Conservation (phyloP, 176 grass and related monocot genomes). For the bread wheat (Triticum aestivum) region DNA sequence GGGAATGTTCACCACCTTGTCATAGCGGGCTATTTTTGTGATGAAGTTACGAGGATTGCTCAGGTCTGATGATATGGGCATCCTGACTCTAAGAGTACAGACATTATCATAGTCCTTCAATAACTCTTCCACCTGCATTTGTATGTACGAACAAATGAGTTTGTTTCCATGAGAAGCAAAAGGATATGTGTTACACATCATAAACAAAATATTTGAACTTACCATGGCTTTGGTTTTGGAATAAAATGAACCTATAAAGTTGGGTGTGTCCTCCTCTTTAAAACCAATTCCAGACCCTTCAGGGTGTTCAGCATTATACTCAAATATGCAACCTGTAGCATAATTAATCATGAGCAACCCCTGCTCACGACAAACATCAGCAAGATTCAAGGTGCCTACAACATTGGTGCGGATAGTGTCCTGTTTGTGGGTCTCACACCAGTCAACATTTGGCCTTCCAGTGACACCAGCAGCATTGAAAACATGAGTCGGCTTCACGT, state of each 20-base stretch:
- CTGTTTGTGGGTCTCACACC: not conserved
- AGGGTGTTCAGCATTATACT: not conserved
- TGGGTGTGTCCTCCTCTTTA: not conserved
- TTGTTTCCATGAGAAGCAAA: not conserved
- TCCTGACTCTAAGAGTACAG: not conserved
- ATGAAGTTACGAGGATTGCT: not conserved
- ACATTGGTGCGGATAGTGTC: not conserved
- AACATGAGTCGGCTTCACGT: not conserved
- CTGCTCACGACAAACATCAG: not conserved
- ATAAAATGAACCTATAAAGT: not conserved
- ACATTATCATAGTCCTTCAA: not conserved
- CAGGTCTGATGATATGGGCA: not conserved
- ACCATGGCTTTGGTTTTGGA: not conserved
- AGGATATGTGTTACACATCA: not conserved
- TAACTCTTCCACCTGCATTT: not conserved
- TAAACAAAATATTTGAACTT: not conserved
- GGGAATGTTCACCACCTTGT: not conserved
- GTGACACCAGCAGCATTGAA: not conserved
- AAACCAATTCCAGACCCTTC: not conserved
- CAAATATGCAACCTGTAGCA: not conserved
- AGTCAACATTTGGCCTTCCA: not conserved
- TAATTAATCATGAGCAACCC: not conserved
- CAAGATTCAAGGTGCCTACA: not conserved
- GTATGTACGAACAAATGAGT: not conserved
- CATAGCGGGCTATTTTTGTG: not conserved